Conservation (phyloP, 805 yeast genomes). For the Zygotorulaspora sp. region DNA sequence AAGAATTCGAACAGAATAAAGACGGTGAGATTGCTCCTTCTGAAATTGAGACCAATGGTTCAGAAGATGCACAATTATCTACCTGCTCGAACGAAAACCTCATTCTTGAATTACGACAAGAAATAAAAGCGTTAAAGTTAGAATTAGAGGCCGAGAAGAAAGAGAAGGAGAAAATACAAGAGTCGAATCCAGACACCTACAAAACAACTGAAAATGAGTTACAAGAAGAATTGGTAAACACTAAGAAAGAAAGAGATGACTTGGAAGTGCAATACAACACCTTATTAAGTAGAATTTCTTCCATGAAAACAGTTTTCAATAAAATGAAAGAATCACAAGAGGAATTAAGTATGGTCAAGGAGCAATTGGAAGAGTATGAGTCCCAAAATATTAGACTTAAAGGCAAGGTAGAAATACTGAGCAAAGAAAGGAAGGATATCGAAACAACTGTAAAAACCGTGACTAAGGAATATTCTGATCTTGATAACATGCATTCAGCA, state of each 20-base stretch:
- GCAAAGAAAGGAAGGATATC: slow-evolving; percentile 34
- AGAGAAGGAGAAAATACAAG: neutral
- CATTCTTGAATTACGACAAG: neutral
- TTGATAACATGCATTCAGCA: slow-evolving; percentile 49
- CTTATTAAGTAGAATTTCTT: slow-evolving; percentile 56
- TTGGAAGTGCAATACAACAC: slow-evolving; percentile 58
- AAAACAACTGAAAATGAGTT: slow-evolving; percentile 12
- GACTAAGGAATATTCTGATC: slow-evolving; percentile 40
- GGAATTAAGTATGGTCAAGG: slow-evolving; percentile 54
- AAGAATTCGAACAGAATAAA: neutral
- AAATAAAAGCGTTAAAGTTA: neutral
- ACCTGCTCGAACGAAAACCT: neutral
- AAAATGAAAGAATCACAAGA: slow-evolving; percentile 69
- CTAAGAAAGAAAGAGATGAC: slow-evolving; percentile 51
- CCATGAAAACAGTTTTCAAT: slow-evolving; percentile 67
- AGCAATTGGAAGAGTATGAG: slow-evolving; percentile 46
- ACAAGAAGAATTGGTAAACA: slow-evolving; percentile 33
- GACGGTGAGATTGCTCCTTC: neutral
- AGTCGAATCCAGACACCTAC: slow-evolving; percentile 7
- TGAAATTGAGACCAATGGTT: neutral
- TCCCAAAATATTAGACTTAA: slow-evolving; percentile 38
- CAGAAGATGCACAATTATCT: neutral
- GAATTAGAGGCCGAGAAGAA: slow-evolving; percentile 6
- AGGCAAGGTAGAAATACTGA: slow-evolving; percentile 33
- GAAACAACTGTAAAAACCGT: slow-evolving; percentile 35